Conservation (phyloP, 352 stramenopile genomes). For the Pythium chondricola region DNA sequence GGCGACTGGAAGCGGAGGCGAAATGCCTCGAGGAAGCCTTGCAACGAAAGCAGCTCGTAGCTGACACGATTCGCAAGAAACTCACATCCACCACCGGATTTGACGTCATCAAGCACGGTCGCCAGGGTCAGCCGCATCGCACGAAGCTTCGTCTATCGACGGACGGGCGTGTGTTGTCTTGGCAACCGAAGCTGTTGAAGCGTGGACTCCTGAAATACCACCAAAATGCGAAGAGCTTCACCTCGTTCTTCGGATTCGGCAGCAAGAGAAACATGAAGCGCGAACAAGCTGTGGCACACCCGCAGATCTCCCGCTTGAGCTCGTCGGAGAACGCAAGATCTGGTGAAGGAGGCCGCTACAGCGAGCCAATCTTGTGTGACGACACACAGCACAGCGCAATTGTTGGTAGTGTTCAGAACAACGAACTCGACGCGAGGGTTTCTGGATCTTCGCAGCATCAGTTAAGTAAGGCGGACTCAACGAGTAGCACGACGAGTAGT, state of each 20-base stretch:
- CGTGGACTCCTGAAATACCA: conserved; percentile 61
- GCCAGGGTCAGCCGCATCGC: conserved; percentile 65
- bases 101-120: conserved; percentile 76
- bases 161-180: conserved; percentile 62
- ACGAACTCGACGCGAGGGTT: conserved; percentile 10
- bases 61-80: conserved; percentile 60
- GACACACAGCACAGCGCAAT: conserved; percentile 23
- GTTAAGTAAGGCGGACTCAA: conserved; percentile 28
- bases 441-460: conserved; percentile 16
- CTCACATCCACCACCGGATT: conserved; percentile 62
- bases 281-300: conserved; percentile 22
- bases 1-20: conserved; percentile 37
- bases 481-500: conserved; percentile 22
- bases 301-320: conserved; percentile 27
- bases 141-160: conserved; percentile 70
- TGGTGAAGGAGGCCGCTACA: conserved; percentile 15
- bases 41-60: conserved; percentile 53
- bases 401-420: conserved; percentile 12
- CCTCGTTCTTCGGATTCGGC: conserved; percentile 51
- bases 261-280: conserved; percentile 7
- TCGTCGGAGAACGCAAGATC: conserved; percentile 16
- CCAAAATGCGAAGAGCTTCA: conserved; percentile 55
- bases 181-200: conserved; percentile 76
- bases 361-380: conserved; percentile 20
- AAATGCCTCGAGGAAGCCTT: conserved; percentile 40